Conservation (phyloP, 108 stramenopile genomes). For the Epithemia pelagica region DNA sequence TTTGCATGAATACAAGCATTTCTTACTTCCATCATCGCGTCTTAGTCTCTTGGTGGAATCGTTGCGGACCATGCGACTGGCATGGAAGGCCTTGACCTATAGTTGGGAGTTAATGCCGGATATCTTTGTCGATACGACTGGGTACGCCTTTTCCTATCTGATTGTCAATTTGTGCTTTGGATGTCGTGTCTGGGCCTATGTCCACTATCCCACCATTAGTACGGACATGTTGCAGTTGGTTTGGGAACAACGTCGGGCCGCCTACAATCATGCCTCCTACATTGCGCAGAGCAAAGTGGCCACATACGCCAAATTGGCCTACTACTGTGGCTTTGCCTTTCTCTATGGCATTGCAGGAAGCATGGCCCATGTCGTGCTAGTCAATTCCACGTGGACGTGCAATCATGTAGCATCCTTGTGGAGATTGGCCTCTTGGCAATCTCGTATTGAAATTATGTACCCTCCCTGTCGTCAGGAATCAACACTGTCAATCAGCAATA, state of each 20-base stretch:
- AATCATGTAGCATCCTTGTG: constrained; percentile 77
- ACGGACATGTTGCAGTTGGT: constrained; percentile 93
- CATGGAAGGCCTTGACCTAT: constrained; percentile 45
- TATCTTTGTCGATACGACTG: constrained; percentile 93
- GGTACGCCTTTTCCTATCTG: constrained; percentile 90
- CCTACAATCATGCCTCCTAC: constrained; percentile 72
- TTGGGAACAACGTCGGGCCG: constrained; percentile 65
- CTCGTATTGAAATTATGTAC: constrained; percentile 59
- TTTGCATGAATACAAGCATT: constrained; percentile 25
- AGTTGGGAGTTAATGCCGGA: constrained; percentile 39
- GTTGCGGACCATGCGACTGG: constrained; percentile 74
- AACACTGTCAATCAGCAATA: background rate
- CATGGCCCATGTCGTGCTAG: constrained; percentile 79
- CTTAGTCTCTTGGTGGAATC: constrained; percentile 88
- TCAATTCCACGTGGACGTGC: constrained; percentile 95
- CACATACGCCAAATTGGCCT: constrained; percentile 76
- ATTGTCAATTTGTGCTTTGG: constrained; percentile 58
- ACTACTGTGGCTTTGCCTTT: constrained; percentile 84
- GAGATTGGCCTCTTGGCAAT: constrained; percentile 25
- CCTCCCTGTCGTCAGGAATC: constrained; percentile 83
- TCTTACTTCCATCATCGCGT: constrained; percentile 22
- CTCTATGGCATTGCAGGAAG: constrained; percentile 77
- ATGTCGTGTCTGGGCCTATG: constrained; percentile 79
- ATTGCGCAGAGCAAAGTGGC: constrained; percentile 40
- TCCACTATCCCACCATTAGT: constrained; percentile 97